A percentile compares a stretch with the other conserved stretches of the same genome.
These are phyloP conservation scores for Oidium heveae DNA, from an alignment of 2,329 filamentous ascomycete species.

Conservation along the genomic window DNA sequence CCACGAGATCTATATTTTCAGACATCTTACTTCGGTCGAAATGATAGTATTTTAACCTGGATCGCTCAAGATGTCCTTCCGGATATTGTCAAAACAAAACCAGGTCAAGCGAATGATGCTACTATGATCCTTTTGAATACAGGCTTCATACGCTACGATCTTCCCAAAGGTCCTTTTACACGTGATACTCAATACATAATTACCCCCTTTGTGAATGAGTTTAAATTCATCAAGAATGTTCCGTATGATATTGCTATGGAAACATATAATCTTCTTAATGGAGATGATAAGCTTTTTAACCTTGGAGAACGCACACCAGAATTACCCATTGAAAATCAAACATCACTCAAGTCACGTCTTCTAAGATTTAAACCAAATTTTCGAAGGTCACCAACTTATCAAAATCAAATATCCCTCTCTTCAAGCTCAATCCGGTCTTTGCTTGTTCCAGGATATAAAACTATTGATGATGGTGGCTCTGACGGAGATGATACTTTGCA, in stretches of 20 bases:
- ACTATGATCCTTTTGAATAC: slow-evolving; percentile 64
- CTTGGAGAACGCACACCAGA: slow-evolving; percentile 10
- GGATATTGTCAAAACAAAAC: slow-evolving; percentile 29
- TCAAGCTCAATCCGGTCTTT: slow-evolving; percentile 13
- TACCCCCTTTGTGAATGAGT: slow-evolving; percentile 63
- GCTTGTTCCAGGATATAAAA: slow-evolving; percentile 56
- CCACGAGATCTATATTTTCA: slow-evolving; percentile 63
- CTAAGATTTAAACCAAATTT: slow-evolving; percentile 1
- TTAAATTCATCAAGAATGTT: slow-evolving; percentile 56
- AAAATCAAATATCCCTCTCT: slow-evolving; percentile 14
- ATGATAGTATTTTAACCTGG: slow-evolving; percentile 60
- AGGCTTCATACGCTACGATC: slow-evolving; percentile 79
- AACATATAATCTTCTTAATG: slow-evolving; percentile 35
- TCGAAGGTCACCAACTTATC: slow-evolving; percentile 3
- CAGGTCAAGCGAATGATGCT: slow-evolving; percentile 29
- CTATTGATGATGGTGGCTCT: slow-evolving; percentile 53
- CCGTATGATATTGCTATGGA: slow-evolving; percentile 50
- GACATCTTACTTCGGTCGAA: slow-evolving; percentile 45
- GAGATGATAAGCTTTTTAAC: slow-evolving; percentile 21
- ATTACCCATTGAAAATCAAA: not conserved
- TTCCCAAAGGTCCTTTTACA: slow-evolving; percentile 81
- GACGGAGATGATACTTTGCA: slow-evolving; percentile 88
- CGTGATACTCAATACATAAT: slow-evolving; percentile 66
- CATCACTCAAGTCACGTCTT: too few species aligned
- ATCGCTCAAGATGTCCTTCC: slow-evolving; percentile 54